Evolutionary conservation across 768 basidiomycete genomes (phyloP), one percentile per base, ranked within the genome.

Genomic region (Auricularia cornea): DNA sequence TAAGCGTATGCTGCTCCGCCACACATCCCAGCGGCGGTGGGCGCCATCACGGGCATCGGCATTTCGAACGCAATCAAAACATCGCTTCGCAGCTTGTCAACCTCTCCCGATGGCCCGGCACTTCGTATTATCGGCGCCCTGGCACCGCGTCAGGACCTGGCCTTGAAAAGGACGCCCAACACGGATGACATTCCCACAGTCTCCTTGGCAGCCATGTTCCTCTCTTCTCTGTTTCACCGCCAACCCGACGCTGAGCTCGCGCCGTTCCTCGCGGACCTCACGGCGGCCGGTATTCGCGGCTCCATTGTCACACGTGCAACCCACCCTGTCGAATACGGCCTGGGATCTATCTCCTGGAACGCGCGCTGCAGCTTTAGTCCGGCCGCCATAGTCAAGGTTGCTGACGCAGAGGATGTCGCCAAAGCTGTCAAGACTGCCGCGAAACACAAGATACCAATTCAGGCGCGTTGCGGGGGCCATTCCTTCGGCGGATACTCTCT

Each of bases 401-500:
- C 33, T 2, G 62, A 51, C 23, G 29, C 61, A 18, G 33, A 71
- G 61, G 44, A 59, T 60, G 63, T 71, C 40, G 54, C 67, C 2
- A 40, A 61, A 12, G 65, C 69, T 61, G 66, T 71, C 35, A 65
- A 69, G 52, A 65, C 64, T 32, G 69, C 70, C 6, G 66, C 61
- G 10, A 65, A 62, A 11, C 64, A 65, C 62, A 59, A 61, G 29
- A 64, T 68, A 16, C 66, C 68, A 20, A 67, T 71, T 29, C 68
- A 66, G 6, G 65, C 59, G 30, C 68, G 68, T 64, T 29, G 60
- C 44, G 64, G 65, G 0, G 72, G 72, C 1, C 72, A 73, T 60
- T 65, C 63, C 23, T 72, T 72, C 59, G 66, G 64, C 20, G 62
- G 63, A 8, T 68, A 62, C 54, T 65, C 66, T 1, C 64, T 75